Evolutionary conservation across 2,329 filamentous ascomycete species (phyloP).

Genomic region (Verticillium alfalfae): DNA sequence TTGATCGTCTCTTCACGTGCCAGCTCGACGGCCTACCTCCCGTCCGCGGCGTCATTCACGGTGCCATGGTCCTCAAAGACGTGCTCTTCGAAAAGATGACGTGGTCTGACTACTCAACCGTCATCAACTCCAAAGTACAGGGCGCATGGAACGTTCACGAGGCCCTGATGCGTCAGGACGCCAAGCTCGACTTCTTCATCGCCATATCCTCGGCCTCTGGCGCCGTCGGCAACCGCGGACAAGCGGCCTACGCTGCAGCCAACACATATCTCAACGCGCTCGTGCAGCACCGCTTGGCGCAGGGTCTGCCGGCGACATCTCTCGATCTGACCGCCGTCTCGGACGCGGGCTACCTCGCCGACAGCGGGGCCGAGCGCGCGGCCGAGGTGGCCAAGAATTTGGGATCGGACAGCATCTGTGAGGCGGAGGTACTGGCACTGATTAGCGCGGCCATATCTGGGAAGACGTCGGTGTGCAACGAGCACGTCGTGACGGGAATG

Average conservation of each 20-base stretch:
- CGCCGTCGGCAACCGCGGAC: slow-evolving; percentile 25
- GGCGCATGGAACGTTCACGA: slow-evolving; percentile 38
- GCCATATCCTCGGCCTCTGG: slow-evolving; percentile 26
- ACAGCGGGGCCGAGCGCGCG: slow-evolving; percentile 33
- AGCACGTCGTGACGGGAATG: slow-evolving; percentile 50
- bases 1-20: neutral
- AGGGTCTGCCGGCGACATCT: slow-evolving; percentile 32
- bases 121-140: slow-evolving; percentile 30
- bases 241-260: slow-evolving; percentile 33
- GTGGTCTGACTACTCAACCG: slow-evolving; percentile 25
- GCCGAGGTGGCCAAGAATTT: slow-evolving; percentile 43
- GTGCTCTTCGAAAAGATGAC: slow-evolving; percentile 26
- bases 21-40: slow-evolving; percentile 18
- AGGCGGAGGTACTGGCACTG: slow-evolving; percentile 49
- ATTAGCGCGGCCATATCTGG: slow-evolving; percentile 45
- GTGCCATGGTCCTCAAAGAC: slow-evolving; percentile 28
- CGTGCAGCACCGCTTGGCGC: slow-evolving; percentile 24
- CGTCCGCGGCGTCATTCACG: slow-evolving; percentile 34
- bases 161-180: slow-evolving; percentile 17
- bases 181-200: slow-evolving; percentile 30
- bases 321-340: slow-evolving; percentile 49
- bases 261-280: slow-evolving; percentile 35
- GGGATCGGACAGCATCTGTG: slow-evolving; percentile 41
- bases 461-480: slow-evolving; percentile 32
- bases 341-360: slow-evolving; percentile 44